Conservation (phyloP, 2,329 filamentous ascomycete genomes). For the Trichoderma sp. region DNA sequence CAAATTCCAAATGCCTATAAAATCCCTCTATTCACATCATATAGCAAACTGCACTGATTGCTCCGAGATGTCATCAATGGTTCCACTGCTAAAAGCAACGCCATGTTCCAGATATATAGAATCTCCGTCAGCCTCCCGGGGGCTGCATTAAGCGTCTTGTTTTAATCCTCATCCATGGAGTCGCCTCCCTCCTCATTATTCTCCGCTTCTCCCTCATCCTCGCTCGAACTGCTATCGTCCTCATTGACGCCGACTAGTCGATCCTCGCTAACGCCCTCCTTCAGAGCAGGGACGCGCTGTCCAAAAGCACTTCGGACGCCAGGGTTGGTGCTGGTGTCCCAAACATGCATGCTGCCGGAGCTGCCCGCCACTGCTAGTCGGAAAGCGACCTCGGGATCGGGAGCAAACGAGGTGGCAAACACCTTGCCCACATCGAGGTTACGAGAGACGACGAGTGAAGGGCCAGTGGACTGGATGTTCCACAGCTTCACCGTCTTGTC, state of each 20-base stretch:
- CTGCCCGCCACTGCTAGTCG: slow-evolving; percentile 90
- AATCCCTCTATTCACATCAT: neutral
- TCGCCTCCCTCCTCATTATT: slow-evolving; percentile 28
- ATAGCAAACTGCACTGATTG: neutral
- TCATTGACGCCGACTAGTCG: slow-evolving; percentile 73
- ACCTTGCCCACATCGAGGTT: slow-evolving; percentile 94
- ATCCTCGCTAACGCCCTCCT: slow-evolving; percentile 64
- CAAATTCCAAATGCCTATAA: slow-evolving; percentile 4
- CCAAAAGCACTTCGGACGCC: slow-evolving; percentile 85
- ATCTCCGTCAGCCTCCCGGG: neutral
- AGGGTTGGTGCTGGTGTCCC: slow-evolving; percentile 93
- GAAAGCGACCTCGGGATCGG: slow-evolving; percentile 88
- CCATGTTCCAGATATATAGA: slow-evolving; percentile 20
- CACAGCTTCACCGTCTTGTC: slow-evolving; percentile 97
- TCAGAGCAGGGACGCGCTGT: slow-evolving; percentile 58
- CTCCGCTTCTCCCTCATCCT: slow-evolving; percentile 57
- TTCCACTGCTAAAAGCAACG: slow-evolving; percentile 17
- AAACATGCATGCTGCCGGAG: slow-evolving; percentile 88
- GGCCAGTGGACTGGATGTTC: slow-evolving; percentile 81
- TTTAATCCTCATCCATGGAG: slow-evolving; percentile 34
- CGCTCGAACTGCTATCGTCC: slow-evolving; percentile 67
- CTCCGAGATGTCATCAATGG: neutral
- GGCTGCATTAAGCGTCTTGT: slow-evolving; percentile 5
- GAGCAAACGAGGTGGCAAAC: slow-evolving; percentile 87
- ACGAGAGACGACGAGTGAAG: slow-evolving; percentile 86